These are phyloP conservation scores for Nannizziopsis barbatae DNA, from an alignment of 2,329 filamentous ascomycete species.

Conservation along the genomic window DNA sequence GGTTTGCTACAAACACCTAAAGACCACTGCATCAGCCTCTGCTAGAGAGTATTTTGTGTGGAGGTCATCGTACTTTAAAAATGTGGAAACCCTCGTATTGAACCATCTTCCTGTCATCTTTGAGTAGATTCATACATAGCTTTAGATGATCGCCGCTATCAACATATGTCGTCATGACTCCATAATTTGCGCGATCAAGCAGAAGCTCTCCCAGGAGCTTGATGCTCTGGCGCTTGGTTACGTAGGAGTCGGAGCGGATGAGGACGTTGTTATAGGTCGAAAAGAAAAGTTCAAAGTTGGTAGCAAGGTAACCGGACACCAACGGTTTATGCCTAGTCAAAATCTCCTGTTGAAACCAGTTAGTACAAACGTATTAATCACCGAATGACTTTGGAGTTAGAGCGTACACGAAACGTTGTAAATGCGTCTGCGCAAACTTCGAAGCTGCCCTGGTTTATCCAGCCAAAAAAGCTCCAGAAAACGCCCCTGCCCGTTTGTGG, in stretches of 20 bases:
- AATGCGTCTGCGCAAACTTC: slow-evolving; percentile 97
- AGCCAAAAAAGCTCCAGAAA: slow-evolving; percentile 95
- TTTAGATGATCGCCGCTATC: slow-evolving; percentile 92
- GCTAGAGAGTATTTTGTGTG: background rate
- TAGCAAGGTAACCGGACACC: slow-evolving; percentile 73
- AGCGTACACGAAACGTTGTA: slow-evolving; percentile 75
- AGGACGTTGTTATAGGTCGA: slow-evolving; percentile 75
- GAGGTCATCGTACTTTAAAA: slow-evolving; percentile 57
- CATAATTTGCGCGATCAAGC: slow-evolving; percentile 90
- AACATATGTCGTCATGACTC: slow-evolving; percentile 95
- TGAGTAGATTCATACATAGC: slow-evolving; percentile 92
- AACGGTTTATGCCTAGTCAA: slow-evolving; percentile 88
- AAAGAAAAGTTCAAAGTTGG: slow-evolving; percentile 92
- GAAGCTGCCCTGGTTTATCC: slow-evolving; percentile 93
- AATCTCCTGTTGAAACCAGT: slow-evolving; percentile 54
- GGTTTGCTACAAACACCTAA: slow-evolving; percentile 91
- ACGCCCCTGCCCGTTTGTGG: slow-evolving; percentile 70
- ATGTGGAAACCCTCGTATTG: slow-evolving; percentile 99
- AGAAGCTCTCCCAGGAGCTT: slow-evolving; percentile 92
- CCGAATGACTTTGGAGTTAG: background rate
- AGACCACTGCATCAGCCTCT: background rate
- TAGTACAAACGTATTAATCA: background rate
- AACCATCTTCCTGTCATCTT: slow-evolving; percentile 96
- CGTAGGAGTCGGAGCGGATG: slow-evolving; percentile 87
- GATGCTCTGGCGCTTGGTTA: slow-evolving; percentile 95